phyloP scores from a whole-genome alignment of 495 filamentous ascomycete genomes.

The Xylaria sp. region DNA sequence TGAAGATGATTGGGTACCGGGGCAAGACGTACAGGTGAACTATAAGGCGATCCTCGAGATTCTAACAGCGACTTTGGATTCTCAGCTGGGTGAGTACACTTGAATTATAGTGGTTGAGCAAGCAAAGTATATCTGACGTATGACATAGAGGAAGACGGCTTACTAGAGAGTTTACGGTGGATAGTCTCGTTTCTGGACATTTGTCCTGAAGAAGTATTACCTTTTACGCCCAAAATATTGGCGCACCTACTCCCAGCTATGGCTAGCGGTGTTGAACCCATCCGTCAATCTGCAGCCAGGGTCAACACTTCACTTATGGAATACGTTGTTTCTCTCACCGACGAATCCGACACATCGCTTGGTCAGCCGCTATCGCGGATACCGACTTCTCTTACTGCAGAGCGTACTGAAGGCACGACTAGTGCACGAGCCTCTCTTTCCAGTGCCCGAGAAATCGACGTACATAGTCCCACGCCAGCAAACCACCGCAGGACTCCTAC shows the following conservation, averaged over 20 bases:
- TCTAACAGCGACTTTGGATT: conserved; percentile 87
- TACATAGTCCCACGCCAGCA: conserved; percentile 62
- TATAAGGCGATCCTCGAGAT: conserved; percentile 92
- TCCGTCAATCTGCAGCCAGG: conserved; percentile 84
- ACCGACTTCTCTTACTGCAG: conserved; percentile 56
- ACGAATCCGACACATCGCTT: conserved; percentile 64
- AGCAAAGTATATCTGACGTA: conserved; percentile 20
- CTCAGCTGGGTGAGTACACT: conserved; percentile 68
- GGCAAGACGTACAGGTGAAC: conserved; percentile 96
- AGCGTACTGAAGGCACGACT: conserved; percentile 63
- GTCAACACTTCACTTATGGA: conserved; percentile 91
- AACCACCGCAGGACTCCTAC: conserved; percentile 48
- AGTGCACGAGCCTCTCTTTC: conserved; percentile 60
- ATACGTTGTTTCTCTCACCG: conserved; percentile 88
- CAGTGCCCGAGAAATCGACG: conserved; percentile 59
- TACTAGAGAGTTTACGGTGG: conserved; percentile 91
- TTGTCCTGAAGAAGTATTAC: conserved; percentile 95
- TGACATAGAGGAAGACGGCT: conserved; percentile 79
- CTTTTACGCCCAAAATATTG: conserved; percentile 89
- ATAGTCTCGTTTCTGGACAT: conserved; percentile 97
- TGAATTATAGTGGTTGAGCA: neutral
- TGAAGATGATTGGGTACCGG: conserved; percentile 95
- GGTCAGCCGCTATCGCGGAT: conserved; percentile 51
- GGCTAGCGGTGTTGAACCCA: conserved; percentile 86
- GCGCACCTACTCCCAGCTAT: conserved; percentile 93